These are phyloP conservation scores for Incumbomyces delicatus DNA, from an alignment of 2,329 filamentous ascomycete species.

Conservation along the genomic window DNA sequence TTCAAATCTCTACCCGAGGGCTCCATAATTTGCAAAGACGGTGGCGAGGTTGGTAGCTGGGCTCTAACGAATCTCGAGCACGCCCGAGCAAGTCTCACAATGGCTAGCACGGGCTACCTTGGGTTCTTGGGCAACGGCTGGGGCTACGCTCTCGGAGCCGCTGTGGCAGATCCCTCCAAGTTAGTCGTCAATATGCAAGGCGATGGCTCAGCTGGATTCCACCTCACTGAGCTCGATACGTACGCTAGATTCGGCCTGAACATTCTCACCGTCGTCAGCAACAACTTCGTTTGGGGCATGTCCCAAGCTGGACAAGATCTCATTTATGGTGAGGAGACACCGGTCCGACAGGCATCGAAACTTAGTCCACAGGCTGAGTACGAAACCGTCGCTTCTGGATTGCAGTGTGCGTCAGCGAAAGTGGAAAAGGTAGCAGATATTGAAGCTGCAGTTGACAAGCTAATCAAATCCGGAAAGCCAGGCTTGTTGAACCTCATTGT, in stretches of 20 bases:
- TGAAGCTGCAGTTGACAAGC: slow-evolving; percentile 23
- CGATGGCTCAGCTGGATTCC: slow-evolving; percentile 37
- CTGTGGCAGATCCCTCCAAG: slow-evolving; percentile 30
- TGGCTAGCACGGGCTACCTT: slow-evolving; percentile 28
- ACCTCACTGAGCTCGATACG: slow-evolving; percentile 38
- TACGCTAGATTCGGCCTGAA: slow-evolving; percentile 32
- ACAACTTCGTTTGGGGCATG: slow-evolving; percentile 40
- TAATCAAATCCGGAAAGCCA: slow-evolving; percentile 24
- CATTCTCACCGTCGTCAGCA: slow-evolving; percentile 35
- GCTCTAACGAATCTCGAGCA: slow-evolving; percentile 22
- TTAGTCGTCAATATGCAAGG: slow-evolving; percentile 37
- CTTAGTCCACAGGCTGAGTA: slow-evolving; percentile 28
- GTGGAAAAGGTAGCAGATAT: slow-evolving; percentile 23
- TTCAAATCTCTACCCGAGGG: slow-evolving; percentile 28
- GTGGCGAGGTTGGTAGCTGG: slow-evolving; percentile 32
- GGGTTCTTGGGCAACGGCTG: slow-evolving; percentile 40
- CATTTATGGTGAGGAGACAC: slow-evolving; percentile 29
- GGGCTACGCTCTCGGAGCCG: slow-evolving; percentile 36
- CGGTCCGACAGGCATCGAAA: slow-evolving; percentile 24
- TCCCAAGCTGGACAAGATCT: slow-evolving; percentile 35
- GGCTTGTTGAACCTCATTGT: slow-evolving; percentile 35
- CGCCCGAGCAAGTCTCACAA: slow-evolving; percentile 14
- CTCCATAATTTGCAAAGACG: slow-evolving; percentile 33
- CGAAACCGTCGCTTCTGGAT: slow-evolving; percentile 33
- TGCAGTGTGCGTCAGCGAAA: slow-evolving; percentile 25